Evolutionary conservation across 257 asterid genomes (phyloP), one percentile per base, ranked within the genome.

Genomic region (Euphrasia confusa): DNA sequence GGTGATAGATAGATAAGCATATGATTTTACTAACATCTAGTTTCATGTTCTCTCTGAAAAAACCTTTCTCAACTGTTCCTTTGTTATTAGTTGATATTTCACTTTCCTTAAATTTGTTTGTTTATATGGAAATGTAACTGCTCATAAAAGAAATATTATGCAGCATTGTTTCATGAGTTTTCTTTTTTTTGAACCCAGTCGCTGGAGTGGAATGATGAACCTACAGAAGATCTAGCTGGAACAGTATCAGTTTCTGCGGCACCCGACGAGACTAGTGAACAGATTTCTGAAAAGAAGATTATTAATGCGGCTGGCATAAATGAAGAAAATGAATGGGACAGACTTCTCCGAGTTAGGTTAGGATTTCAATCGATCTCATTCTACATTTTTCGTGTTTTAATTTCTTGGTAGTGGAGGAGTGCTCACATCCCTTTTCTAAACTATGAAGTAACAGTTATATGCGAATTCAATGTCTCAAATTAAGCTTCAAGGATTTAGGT

Each of bases 271-370:
- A n/a, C 75, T 15, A 59, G 72, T 76, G 81, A 72, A 57, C 82
- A 71, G 44, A 69, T 47, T 74, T 69, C 71, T 53, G 97, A 83
- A 63, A 86, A 79, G 77, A 86, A 89, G 76, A 85, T 72, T 64
- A 88, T 77, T 63, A 76, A 70, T 68, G 60, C 70, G 70, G 75
- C 48, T 66, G 78, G 73, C 54, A 45, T 61, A 60, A 74, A 68
- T 74, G 96, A 89, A 82, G 94, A 85, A 74, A 89, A 71, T 66
- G 99, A 89, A 72, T 93, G 99, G 97, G 99, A 93, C 77, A 87
- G 83, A 80, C 97, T 93, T 83, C 90, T 93, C 64, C 89, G 87
- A 71, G 80, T 83, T 72, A 83, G 99, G 99, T 93, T 71, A 52
- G 82, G 61, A 64, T 28, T 65, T 67, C 57, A 14, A 53, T 11